Evolutionary conservation across 1,284 basidiomycete genomes (phyloP).

Genomic region (Microbotryomycetes sp.): DNA sequence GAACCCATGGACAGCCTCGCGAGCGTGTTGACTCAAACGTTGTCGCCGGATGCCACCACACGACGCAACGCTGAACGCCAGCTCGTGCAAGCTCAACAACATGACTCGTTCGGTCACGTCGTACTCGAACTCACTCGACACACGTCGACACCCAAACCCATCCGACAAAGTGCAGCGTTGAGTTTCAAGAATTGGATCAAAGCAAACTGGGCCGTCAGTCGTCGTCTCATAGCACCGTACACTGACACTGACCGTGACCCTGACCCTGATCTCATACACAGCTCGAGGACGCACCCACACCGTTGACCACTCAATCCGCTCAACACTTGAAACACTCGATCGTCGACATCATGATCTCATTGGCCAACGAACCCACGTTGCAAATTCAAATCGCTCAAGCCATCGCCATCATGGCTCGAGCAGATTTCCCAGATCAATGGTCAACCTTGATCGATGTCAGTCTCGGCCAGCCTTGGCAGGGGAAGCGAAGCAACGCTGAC

Average conservation of each 20-base stretch:
- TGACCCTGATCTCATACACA: conserved; percentile 40
- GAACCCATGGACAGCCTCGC: conserved; percentile 9
- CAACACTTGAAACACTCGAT: conserved; percentile 59
- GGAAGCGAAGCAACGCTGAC: neutral
- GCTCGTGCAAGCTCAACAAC: conserved; percentile 59
- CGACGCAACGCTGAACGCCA: conserved; percentile 73
- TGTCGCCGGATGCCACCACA: conserved; percentile 23
- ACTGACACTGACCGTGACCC: neutral
- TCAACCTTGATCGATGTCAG: conserved; percentile 74
- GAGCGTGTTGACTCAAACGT: conserved; percentile 16
- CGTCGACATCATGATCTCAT: conserved; percentile 71
- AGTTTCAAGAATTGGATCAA: conserved; percentile 85
- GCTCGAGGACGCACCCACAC: conserved; percentile 56
- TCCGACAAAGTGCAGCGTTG: conserved; percentile 72
- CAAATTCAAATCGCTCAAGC: conserved; percentile 80
- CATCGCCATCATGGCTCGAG: conserved; percentile 74
- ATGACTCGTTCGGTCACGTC: conserved; percentile 69
- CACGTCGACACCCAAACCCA: conserved; percentile 53
- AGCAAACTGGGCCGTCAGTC: conserved; percentile 70
- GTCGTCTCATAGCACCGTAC: neutral
- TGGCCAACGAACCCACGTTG: conserved; percentile 54
- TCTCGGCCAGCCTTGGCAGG: conserved; percentile 5
- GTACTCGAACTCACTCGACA: conserved; percentile 68
- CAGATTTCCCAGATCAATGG: conserved; percentile 83
- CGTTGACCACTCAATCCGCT: conserved; percentile 26